These are phyloP conservation scores for Russula dissimulans DNA, from an alignment of 768 basidiomycete species.

Conservation along the genomic window DNA sequence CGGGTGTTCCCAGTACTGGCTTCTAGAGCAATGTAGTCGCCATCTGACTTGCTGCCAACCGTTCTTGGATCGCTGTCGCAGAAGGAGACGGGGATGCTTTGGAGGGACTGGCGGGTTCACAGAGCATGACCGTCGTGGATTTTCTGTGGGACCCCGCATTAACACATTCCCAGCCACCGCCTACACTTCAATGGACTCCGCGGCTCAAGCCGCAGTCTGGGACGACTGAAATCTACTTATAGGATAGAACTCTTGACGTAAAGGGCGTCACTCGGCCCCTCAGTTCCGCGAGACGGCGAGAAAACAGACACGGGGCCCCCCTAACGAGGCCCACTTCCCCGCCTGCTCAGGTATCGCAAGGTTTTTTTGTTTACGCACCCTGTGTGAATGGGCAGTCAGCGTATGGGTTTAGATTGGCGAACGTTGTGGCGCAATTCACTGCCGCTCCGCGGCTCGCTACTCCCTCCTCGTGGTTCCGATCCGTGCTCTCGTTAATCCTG, in stretches of 20 bases:
- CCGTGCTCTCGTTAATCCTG: neutral
- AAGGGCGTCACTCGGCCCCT: neutral
- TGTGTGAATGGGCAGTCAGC: neutral
- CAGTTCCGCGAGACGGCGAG: neutral
- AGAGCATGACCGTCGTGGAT: neutral
- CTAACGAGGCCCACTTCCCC: neutral
- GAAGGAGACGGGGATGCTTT: neutral
- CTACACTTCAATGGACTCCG: neutral
- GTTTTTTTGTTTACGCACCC: neutral
- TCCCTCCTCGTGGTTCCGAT: neutral
- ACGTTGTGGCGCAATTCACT: neutral
- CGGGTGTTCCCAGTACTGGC: neutral
- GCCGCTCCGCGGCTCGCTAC: neutral
- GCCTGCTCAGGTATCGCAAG: neutral
- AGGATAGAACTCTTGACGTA: constrained; percentile 8
- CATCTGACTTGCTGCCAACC: neutral
- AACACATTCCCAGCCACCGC: neutral
- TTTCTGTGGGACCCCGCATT: neutral
- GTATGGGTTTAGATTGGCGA: neutral
- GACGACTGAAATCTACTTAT: neutral
- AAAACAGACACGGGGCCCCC: neutral
- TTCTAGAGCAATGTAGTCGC: neutral
- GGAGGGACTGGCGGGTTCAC: neutral
- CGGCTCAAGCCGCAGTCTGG: neutral
- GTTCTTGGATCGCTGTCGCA: neutral